Percentiles rank a stretch among this genome's conserved stretches.
phyloP scores from a whole-genome alignment of 2,329 filamentous ascomycete species.

The Pyricularia sp. region DNA sequence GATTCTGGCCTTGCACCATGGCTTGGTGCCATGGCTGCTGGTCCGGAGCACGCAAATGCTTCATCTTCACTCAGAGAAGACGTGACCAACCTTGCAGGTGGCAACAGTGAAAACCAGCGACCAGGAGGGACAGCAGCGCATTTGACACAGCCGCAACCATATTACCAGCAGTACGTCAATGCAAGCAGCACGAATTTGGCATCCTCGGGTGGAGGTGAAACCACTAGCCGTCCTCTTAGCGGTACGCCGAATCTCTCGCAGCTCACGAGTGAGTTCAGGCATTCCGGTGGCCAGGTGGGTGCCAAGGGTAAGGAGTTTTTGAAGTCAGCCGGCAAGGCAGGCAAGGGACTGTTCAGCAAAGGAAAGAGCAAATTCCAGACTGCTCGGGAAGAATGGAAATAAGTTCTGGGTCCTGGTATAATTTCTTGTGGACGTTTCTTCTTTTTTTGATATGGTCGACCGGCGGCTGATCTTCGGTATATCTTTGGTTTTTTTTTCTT shows the following conservation, averaged over 20 bases:
- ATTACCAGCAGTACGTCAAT: constrained; percentile 44
- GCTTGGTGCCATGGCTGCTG: constrained; percentile 31
- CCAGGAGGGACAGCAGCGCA: not conserved
- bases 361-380: constrained; percentile 67
- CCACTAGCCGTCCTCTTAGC: constrained; percentile 18
- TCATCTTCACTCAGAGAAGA: constrained; percentile 16
- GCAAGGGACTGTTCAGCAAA: constrained; percentile 84
- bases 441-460: not conserved
- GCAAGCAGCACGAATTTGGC: constrained; percentile 24
- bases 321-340: constrained; percentile 74
- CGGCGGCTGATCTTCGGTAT: not conserved
- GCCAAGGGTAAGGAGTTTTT: constrained; percentile 81
- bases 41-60: constrained; percentile 33
- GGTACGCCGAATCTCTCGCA: constrained; percentile 25
- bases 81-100: constrained; percentile 4
- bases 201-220: constrained; percentile 13
- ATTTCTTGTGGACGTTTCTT: not conserved
- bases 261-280: constrained; percentile 32
- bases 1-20: constrained; percentile 61
- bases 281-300: constrained; percentile 53
- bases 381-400: not conserved
- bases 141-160: constrained; percentile 18
- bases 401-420: not conserved
- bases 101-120: constrained; percentile 5
- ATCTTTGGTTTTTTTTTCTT: not conserved